Base-by-base conservation (phyloP, 768 basidiomycete species). In the Fomitopsis pulvina region DNA sequence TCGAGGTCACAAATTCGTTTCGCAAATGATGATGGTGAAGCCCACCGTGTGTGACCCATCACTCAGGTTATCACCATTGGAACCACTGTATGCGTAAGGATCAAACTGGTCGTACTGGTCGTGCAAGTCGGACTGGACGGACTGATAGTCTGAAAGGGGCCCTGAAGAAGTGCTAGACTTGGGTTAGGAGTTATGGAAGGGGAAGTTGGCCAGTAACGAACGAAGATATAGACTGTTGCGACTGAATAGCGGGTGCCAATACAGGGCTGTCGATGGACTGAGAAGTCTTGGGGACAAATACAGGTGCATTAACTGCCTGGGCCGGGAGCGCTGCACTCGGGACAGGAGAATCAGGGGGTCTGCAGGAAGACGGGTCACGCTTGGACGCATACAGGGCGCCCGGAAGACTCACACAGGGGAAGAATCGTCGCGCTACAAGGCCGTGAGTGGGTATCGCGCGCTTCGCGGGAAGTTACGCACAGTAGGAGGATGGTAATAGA, bases 271-370 rank as follows among this genome's bases (percentile, higher is more conserved):
- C 61, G 41, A 56, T 41, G 38, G 28, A 41, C 50, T 26, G 63
- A 29, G 70, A 64, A 22, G 66, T 69, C 63, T 87, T 90, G 18
- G 90, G 89, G 20, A 92, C 80, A 53, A 92, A 92, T 38, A 92
- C 80, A 29, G 90, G 87, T 1, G 89, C 89, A 62, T 91, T 87
- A 47, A 89, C 77, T 2, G 86, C 85, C 54, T 85, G 78, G 39
- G 83, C 75, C 2, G 79, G 75, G 66, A 74, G 61, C 12, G 72
- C 54, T 9, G 65, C 59, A 34, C 39, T 47, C 44, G 71, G 63
- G 34, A 69, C 63, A 26, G 79, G 75, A 18, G 77, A 75, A 39
- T 76, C 73, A n/a, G 73, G 65, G 46, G 59, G 67, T 47, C 69
- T 66, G 56, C 70, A 75, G 46, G 20, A 30, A 26, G 10, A 54